Percentiles rank a stretch among this genome's conserved stretches.
These are phyloP conservation scores for Excoecaria agallocha DNA, from an alignment of 345 rosid species.

Conservation along the genomic window DNA sequence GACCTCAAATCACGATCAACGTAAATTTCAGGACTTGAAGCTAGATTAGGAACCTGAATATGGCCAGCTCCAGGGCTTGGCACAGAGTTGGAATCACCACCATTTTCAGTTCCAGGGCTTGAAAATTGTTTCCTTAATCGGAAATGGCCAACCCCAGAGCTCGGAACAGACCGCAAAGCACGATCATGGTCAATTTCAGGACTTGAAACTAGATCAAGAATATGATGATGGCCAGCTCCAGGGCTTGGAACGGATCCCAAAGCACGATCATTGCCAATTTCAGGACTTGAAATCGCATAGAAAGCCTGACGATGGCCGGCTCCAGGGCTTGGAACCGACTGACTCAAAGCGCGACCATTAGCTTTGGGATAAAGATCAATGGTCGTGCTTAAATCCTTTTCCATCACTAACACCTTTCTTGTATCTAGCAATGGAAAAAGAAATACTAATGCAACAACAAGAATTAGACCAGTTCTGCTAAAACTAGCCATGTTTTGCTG, in stretches of 20 bases:
- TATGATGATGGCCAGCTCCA: background rate
- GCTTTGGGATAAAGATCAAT: no score
- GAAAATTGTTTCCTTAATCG: background rate
- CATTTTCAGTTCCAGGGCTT: background rate
- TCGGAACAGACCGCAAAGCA: background rate
- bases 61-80: conserved; percentile 6
- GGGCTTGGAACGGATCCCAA: background rate
- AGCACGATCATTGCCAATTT: background rate
- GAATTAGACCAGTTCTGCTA: background rate
- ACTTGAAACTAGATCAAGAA: no score
- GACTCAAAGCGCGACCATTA: no score
- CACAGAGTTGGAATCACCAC: background rate
- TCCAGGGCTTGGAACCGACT: background rate
- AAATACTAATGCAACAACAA: background rate
- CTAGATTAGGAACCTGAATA: background rate
- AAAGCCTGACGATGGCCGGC: background rate
- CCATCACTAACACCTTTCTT: background rate
- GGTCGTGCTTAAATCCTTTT: background rate
- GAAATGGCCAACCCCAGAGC: background rate
- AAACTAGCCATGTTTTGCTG: background rate
- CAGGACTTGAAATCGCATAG: no score
- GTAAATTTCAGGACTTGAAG: background rate
- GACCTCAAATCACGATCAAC: background rate
- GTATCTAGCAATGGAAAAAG: background rate
- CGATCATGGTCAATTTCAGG: background rate